Percentiles rank a stretch among this genome's conserved stretches.
phyloP scores from a whole-genome alignment of 164 flowering plant species.

The Stephania japonica region DNA sequence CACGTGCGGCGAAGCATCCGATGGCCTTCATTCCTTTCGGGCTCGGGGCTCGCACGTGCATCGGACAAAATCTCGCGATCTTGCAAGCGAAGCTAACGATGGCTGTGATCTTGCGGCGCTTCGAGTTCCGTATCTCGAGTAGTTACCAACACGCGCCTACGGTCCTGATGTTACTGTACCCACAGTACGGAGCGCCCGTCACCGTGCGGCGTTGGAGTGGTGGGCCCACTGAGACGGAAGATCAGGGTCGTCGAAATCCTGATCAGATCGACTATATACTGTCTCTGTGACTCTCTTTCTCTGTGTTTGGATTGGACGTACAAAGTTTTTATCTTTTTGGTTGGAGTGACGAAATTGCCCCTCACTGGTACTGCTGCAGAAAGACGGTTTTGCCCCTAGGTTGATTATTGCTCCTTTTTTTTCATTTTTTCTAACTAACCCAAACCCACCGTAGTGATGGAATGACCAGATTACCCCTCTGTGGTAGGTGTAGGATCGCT shows the following conservation, averaged over 20 bases:
- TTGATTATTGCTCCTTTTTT: not conserved
- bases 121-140: constrained; percentile 55
- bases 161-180: constrained; percentile 76
- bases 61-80: constrained; percentile 84
- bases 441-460: not conserved
- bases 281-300: not conserved
- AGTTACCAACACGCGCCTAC: constrained; percentile 83
- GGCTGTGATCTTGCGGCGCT: constrained; percentile 57
- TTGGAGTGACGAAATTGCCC: constrained; percentile 1
- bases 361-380: not conserved
- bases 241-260: constrained; percentile 17
- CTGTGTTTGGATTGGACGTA: constrained; percentile 1
- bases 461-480: constrained; percentile 1
- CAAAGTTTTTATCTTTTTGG: not conserved
- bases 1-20: constrained; percentile 76
- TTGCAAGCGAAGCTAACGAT: constrained; percentile 69
- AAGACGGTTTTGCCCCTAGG: constrained; percentile 1
- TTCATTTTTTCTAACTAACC: not conserved
- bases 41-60: constrained; percentile 75
- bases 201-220: constrained; percentile 32
- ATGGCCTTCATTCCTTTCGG: constrained; percentile 93
- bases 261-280: not conserved
- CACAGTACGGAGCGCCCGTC: constrained; percentile 87
- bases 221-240: constrained; percentile 9
- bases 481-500: constrained; percentile 16